Base-by-base conservation (phyloP, 805 yeast genomes). In the Lachancea waltii region DNA sequence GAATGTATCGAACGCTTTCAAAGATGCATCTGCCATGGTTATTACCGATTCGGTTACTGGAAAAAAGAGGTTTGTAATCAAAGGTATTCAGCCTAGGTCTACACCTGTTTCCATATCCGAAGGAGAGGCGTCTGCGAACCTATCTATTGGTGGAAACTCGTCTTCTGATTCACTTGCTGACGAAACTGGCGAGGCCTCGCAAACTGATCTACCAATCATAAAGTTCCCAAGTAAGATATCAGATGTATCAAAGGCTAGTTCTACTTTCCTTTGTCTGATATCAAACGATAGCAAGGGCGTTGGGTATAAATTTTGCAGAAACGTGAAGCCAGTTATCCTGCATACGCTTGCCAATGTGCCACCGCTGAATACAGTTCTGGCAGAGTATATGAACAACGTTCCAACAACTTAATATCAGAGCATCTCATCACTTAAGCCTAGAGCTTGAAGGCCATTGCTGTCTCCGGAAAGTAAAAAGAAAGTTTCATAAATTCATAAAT, bases 21-120 rank as follows among this genome's bases (percentile, higher is more conserved):
- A 83, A 13, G 75, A 79, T 50, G 86, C 95, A 3, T 81, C 85
- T 36, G 97, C 98, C 1, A 89, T 87, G 90, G 97, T 92, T 11
- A 76, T 90, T 17, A 75, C 75, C 38, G 69, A 75, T 29, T 72
- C 77, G 5, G 68, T 76, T 10, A 77, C 74, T 10, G 79, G 81
- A 1, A 72, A 73, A 43, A 80, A 85, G 53, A 83, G 81, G 58
- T 92, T 92, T 54, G 85, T 92, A 30, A 92, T 92, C 53, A 85
- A 85, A 62, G 97, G 98, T 9, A 85, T 92, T 41, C 87, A 84
- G 58, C 97, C 98, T 19, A 74, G 98, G 50, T 67, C 67, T 33
- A 67, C 62, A 34, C 71, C 80, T 1, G 79, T 81, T 23, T 63
- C 62, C 35, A 52, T 72, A 4, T 64, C 59, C 35, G 68, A 65